Evolutionary conservation across 2,329 filamentous ascomycete genomes (phyloP).

Genomic region (Catunica adiposa): DNA sequence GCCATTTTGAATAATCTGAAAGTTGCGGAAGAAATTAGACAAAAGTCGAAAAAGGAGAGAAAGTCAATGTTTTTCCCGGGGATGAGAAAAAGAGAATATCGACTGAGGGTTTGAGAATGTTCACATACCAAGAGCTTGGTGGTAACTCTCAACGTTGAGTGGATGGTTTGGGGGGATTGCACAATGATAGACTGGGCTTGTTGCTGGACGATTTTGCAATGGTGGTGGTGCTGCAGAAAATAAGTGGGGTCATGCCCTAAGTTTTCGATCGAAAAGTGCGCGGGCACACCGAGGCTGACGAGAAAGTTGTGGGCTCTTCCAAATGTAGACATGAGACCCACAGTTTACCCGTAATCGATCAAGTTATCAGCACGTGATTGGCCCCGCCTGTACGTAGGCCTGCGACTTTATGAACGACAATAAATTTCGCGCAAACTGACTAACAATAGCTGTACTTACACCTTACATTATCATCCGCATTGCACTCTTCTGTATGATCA

Average conservation of each 20-base stretch:
- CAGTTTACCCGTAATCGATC: not conserved
- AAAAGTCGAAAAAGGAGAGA: slow-evolving; percentile 16
- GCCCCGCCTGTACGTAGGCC: not conserved
- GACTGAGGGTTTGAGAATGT: slow-evolving; percentile 13
- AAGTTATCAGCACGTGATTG: not conserved
- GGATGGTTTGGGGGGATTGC: slow-evolving; percentile 14
- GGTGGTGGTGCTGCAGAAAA: slow-evolving; percentile 12
- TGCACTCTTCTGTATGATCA: too few relatives aligned
- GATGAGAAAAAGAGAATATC: slow-evolving; percentile 5
- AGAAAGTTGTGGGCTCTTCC: slow-evolving; percentile 3
- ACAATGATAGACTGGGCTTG: slow-evolving; percentile 15
- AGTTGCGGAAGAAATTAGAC: slow-evolving; percentile 18
- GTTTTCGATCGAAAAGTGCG: slow-evolving; percentile 12
- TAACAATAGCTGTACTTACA: too few relatives aligned
- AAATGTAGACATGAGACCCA: not conserved
- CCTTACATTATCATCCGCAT: too few relatives aligned
- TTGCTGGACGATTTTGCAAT: slow-evolving; percentile 14
- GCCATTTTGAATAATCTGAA: slow-evolving; percentile 45
- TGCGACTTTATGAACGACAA: slow-evolving; percentile 3
- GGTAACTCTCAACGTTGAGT: slow-evolving; percentile 15
- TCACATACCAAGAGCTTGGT: slow-evolving; percentile 16
- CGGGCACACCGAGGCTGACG: slow-evolving; percentile 6
- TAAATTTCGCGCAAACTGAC: not conserved
- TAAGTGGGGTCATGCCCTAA: slow-evolving; percentile 14
- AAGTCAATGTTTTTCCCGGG: slow-evolving; percentile 8